phyloP scores from a whole-genome alignment of 1,284 basidiomycete genomes.

The Cryptococcus depauperatus region DNA sequence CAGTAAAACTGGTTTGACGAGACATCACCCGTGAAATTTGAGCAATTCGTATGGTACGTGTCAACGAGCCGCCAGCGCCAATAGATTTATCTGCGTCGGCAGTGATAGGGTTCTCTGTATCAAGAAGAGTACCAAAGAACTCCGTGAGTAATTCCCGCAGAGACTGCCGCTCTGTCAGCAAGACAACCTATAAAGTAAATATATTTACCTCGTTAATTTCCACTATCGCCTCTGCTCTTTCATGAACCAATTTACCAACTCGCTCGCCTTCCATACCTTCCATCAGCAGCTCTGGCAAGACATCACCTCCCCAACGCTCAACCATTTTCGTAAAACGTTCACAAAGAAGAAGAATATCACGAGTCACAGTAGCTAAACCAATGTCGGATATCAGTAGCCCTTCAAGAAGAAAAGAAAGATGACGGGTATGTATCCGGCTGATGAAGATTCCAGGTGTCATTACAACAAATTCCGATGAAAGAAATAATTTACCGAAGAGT shows the following conservation, averaged over 20 bases:
- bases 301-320: slow-evolving; percentile 86
- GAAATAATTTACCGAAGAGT: slow-evolving; percentile 55
- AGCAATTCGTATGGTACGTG: slow-evolving; percentile 14
- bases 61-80: slow-evolving; percentile 16
- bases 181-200: slow-evolving; percentile 3
- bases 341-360: slow-evolving; percentile 68
- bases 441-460: slow-evolving; percentile 3
- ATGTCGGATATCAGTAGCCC: slow-evolving; percentile 69
- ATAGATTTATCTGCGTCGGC: slow-evolving; percentile 20
- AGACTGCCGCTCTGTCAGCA: slow-evolving; percentile 47
- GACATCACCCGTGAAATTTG: slow-evolving; percentile 23
- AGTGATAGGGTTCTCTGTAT: slow-evolving; percentile 54
- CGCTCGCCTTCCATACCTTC: slow-evolving; percentile 57
- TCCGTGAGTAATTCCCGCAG: slow-evolving; percentile 69
- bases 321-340: slow-evolving; percentile 73
- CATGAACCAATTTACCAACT: slow-evolving; percentile 61
- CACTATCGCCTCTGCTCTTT: slow-evolving; percentile 58
- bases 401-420: slow-evolving; percentile 68
- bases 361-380: slow-evolving; percentile 56
- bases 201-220: slow-evolving; percentile 63
- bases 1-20: slow-evolving; percentile 15
- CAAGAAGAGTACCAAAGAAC: slow-evolving; percentile 56
- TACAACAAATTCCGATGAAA: not conserved
- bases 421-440: slow-evolving; percentile 61
- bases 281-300: slow-evolving; percentile 69